These are phyloP conservation scores for Arctostaphylos glauca DNA, from an alignment of 148 eudicot genomes.

Conservation along the genomic window DNA sequence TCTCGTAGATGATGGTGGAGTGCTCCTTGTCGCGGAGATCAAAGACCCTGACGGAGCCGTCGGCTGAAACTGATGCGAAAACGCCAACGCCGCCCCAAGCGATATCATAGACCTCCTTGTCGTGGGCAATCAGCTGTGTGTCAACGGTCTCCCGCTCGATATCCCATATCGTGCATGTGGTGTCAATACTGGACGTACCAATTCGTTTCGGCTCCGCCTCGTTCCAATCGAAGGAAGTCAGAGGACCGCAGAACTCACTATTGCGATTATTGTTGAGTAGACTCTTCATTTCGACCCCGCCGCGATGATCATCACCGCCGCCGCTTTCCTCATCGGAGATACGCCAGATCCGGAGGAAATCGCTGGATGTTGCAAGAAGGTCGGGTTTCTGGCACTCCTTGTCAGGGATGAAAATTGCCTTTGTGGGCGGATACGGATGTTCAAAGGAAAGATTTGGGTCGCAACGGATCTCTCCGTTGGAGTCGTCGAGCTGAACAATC, in stretches of 20 bases:
- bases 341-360: slow-evolving; percentile 58
- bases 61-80: slow-evolving; percentile 70
- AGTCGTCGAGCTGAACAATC: slow-evolving; percentile 71
- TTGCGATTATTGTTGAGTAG: slow-evolving; percentile 49
- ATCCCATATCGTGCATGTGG: slow-evolving; percentile 79
- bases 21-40: slow-evolving; percentile 72
- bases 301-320: slow-evolving; percentile 7
- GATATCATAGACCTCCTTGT: slow-evolving; percentile 78
- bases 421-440: slow-evolving; percentile 59
- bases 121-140: slow-evolving; percentile 74
- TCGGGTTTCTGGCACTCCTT: slow-evolving; percentile 58
- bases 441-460: slow-evolving; percentile 46
- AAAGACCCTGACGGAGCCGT: slow-evolving; percentile 70
- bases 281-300: slow-evolving; percentile 40
- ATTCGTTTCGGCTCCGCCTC: slow-evolving; percentile 66
- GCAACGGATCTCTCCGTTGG: slow-evolving; percentile 50
- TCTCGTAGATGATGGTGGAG: slow-evolving; percentile 71
- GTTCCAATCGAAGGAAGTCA: slow-evolving; percentile 75
- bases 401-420: slow-evolving; percentile 55
- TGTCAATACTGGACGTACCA: slow-evolving; percentile 64
- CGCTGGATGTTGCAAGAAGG: slow-evolving; percentile 51
- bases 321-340: slow-evolving; percentile 25
- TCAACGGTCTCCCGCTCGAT: slow-evolving; percentile 63
- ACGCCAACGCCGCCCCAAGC: slow-evolving; percentile 84
- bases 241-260: slow-evolving; percentile 60